Percentiles rank a stretch among this genome's conserved stretches.
phyloP scores from a whole-genome alignment of 2,329 filamentous ascomycete genomes.

The Chrysosporium keratinophilum region DNA sequence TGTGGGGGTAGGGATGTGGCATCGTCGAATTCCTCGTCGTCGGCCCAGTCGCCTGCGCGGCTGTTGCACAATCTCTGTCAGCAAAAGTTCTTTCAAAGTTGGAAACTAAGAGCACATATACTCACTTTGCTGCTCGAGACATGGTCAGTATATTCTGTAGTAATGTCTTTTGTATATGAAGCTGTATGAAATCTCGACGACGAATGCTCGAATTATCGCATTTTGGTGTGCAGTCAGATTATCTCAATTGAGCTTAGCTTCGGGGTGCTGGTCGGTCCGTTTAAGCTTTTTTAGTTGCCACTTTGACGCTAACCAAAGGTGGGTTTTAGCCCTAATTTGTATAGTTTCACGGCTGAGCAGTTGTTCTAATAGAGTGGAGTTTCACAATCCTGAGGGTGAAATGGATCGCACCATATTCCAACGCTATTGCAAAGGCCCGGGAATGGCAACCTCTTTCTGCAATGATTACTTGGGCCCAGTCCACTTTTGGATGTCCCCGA shows the following conservation, averaged over 20 bases:
- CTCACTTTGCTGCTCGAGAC: slow-evolving; percentile 11
- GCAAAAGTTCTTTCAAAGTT: background rate
- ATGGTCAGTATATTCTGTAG: background rate
- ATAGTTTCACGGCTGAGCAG: background rate
- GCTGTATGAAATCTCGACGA: background rate
- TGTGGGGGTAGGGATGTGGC: slow-evolving; percentile 74
- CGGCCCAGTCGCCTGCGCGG: slow-evolving; percentile 65
- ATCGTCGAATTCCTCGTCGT: slow-evolving; percentile 77
- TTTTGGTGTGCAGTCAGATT: slow-evolving; percentile 12
- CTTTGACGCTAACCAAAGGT: background rate
- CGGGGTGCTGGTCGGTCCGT: slow-evolving; percentile 2
- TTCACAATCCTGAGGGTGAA: too few relatives aligned
- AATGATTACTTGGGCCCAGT: too few relatives aligned
- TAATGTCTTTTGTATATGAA: slow-evolving; percentile 1
- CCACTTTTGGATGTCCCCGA: too few relatives aligned
- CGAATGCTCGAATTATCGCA: slow-evolving; percentile 6
- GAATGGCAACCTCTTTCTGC: too few relatives aligned
- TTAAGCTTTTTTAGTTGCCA: slow-evolving; percentile 1
- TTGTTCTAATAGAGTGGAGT: too few relatives aligned
- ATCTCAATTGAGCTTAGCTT: slow-evolving; percentile 6
- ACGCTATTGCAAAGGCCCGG: too few relatives aligned
- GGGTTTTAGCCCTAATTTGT: slow-evolving; percentile 10
- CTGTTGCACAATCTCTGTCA: slow-evolving; percentile 7
- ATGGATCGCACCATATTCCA: too few relatives aligned
- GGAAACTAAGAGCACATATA: background rate